Evolutionary conservation across 2,329 filamentous ascomycete genomes (phyloP).

Genomic region (Alternaria dauci): DNA sequence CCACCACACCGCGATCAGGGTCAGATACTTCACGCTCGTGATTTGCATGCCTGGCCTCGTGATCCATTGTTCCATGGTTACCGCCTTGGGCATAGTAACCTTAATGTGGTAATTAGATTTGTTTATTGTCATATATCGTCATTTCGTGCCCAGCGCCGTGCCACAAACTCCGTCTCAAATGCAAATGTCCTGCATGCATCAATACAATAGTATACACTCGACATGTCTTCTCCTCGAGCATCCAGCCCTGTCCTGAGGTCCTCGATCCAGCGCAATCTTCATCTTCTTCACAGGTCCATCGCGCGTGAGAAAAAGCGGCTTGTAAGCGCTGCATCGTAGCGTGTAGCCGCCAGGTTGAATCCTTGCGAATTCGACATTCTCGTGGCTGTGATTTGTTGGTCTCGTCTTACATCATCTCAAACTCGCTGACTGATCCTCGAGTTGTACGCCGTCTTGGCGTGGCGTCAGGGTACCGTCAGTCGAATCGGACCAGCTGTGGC

Average conservation of each 20-base stretch:
- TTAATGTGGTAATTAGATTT: background rate
- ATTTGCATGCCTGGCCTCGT: background rate
- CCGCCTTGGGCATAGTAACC: background rate
- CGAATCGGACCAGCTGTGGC: background rate
- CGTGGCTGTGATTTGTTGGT: background rate
- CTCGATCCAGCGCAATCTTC: background rate
- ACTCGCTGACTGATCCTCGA: background rate
- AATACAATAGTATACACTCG: slow-evolving; percentile 4
- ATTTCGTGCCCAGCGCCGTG: background rate
- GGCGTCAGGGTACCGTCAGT: background rate
- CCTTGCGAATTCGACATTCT: background rate
- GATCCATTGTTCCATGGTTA: background rate
- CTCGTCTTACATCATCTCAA: too few species aligned
- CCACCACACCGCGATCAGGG: slow-evolving; percentile 3
- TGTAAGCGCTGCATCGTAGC: background rate
- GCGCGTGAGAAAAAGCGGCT: background rate
- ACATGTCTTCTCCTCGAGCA: background rate
- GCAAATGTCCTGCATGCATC: slow-evolving; percentile 5
- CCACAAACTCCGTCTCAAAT: background rate
- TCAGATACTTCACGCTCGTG: background rate
- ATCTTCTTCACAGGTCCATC: background rate
- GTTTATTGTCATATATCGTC: slow-evolving; percentile 5
- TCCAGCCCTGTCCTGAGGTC: background rate
- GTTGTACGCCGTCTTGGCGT: background rate
- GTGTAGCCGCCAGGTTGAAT: background rate